Percentiles rank a stretch among this genome's conserved stretches.
These are phyloP conservation scores for Zygosaccharomyces kombuchaensis DNA, from an alignment of 805 yeast genomes.

Conservation along the genomic window DNA sequence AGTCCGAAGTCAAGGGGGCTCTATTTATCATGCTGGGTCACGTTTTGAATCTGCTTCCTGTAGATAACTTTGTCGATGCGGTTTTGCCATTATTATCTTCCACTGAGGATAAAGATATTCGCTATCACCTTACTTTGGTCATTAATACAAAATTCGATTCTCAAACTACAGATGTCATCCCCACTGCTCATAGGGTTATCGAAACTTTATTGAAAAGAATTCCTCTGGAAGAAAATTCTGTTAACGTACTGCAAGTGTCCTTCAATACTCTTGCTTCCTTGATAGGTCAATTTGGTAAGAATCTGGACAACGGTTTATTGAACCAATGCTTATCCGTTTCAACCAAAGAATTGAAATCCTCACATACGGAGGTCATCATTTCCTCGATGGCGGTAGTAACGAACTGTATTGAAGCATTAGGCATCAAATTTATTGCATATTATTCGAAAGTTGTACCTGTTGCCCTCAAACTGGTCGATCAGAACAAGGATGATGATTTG, in stretches of 20 bases:
- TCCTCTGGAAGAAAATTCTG: slow-evolving; percentile 20
- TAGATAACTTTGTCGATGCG: slow-evolving; percentile 64
- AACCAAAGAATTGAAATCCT: slow-evolving; percentile 47
- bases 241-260: slow-evolving; percentile 60
- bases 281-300: slow-evolving; percentile 56
- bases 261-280: slow-evolving; percentile 63
- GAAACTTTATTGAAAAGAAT: slow-evolving; percentile 45
- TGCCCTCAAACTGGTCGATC: slow-evolving; percentile 55
- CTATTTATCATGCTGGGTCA: slow-evolving; percentile 57
- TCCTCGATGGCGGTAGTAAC: slow-evolving; percentile 72
- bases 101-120: slow-evolving; percentile 42
- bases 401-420: slow-evolving; percentile 65
- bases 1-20: slow-evolving; percentile 36
- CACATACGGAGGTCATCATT: slow-evolving; percentile 58
- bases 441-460: slow-evolving; percentile 84
- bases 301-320: slow-evolving; percentile 45
- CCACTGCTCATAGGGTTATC: slow-evolving; percentile 50
- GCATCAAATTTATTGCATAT: slow-evolving; percentile 79
- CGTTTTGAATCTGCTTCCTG: slow-evolving; percentile 67
- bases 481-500: slow-evolving; percentile 23
- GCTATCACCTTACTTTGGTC: slow-evolving; percentile 57
- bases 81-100: slow-evolving; percentile 41
- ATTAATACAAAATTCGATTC: slow-evolving; percentile 64
- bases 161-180: slow-evolving; percentile 52
- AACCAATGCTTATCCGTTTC: slow-evolving; percentile 47